phyloP scores from a whole-genome alignment of 352 stramenopile genomes.

The Pythium sp. region DNA sequence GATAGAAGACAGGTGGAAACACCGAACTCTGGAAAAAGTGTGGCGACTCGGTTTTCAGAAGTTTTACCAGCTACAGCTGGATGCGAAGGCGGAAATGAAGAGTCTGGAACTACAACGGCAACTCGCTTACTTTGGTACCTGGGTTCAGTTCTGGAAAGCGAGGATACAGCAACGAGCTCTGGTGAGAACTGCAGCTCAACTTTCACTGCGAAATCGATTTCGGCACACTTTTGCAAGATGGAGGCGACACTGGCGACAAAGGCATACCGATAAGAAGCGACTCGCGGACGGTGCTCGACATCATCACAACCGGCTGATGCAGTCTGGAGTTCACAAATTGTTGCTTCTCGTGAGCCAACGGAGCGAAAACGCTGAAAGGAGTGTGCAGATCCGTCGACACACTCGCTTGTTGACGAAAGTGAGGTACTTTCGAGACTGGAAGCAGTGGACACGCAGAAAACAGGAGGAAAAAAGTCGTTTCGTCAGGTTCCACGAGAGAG shows the following conservation, averaged over 20 bases:
- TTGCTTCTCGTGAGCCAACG: conserved; percentile 24
- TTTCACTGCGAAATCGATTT: conserved; percentile 16
- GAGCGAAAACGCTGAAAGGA: conserved; percentile 19
- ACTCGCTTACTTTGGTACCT: not conserved
- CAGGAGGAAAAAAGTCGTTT: not conserved
- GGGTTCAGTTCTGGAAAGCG: not conserved
- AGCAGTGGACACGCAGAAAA: not conserved
- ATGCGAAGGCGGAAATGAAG: not conserved
- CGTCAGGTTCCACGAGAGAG: not conserved
- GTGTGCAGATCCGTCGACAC: conserved; percentile 23
- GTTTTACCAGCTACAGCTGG: conserved; percentile 9
- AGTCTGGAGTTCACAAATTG: conserved; percentile 20
- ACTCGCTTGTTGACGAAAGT: conserved; percentile 20
- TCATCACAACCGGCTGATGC: conserved; percentile 21
- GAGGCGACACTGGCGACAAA: conserved; percentile 18
- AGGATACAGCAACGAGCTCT: not conserved
- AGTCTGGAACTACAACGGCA: not conserved
- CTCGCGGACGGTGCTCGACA: conserved; percentile 15
- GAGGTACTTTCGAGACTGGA: conserved; percentile 27
- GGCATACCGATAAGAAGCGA: conserved; percentile 1
- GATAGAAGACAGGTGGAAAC: not conserved
- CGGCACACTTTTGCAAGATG: conserved; percentile 12
- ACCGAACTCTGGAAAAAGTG: not conserved
- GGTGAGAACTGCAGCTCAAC: not conserved
- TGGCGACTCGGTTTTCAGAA: conserved; percentile 12